These are phyloP conservation scores for Colletotrichum tamarilloi DNA, from an alignment of 2,329 filamentous ascomycete genomes.

Conservation along the genomic window DNA sequence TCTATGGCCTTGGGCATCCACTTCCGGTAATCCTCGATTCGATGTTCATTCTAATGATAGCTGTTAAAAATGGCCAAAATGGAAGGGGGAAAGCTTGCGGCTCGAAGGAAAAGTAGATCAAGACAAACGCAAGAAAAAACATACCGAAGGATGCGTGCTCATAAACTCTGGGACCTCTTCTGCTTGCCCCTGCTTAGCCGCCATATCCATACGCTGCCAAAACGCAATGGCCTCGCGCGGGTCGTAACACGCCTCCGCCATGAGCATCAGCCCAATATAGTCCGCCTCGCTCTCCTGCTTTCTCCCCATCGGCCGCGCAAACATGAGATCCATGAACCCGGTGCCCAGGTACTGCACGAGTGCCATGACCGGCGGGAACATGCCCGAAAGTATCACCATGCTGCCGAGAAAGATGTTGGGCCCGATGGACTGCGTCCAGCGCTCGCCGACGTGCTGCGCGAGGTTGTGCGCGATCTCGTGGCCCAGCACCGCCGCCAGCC, in stretches of 20 bases:
- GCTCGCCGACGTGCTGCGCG: slow-evolving; percentile 75
- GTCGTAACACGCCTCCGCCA: slow-evolving; percentile 83
- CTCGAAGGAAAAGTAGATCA: too few relatives aligned
- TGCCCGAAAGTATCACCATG: slow-evolving; percentile 59
- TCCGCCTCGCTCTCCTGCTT: slow-evolving; percentile 83
- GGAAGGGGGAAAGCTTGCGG: background rate
- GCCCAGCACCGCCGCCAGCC: slow-evolving; percentile 79
- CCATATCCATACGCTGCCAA: slow-evolving; percentile 73
- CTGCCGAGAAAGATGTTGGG: slow-evolving; percentile 62
- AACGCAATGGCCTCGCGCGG: slow-evolving; percentile 74
- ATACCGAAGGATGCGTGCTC: slow-evolving; percentile 79
- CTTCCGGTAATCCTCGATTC: slow-evolving; percentile 73
- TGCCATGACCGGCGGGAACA: slow-evolving; percentile 55
- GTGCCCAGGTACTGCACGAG: slow-evolving; percentile 54
- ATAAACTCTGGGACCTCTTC: slow-evolving; percentile 74
- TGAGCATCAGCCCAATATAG: slow-evolving; percentile 85
- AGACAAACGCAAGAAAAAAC: slow-evolving; percentile 40
- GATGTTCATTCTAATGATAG: slow-evolving; percentile 62
- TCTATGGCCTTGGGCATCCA: slow-evolving; percentile 70
- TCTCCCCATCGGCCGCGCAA: slow-evolving; percentile 74
- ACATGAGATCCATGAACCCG: slow-evolving; percentile 70
- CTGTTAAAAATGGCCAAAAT: background rate
- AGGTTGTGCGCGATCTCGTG: slow-evolving; percentile 85
- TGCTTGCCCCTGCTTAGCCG: slow-evolving; percentile 50
- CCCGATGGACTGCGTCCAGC: slow-evolving; percentile 64